These are phyloP conservation scores for Microcyclosporella mali DNA, from an alignment of 2,329 filamentous ascomycete genomes.

Conservation along the genomic window DNA sequence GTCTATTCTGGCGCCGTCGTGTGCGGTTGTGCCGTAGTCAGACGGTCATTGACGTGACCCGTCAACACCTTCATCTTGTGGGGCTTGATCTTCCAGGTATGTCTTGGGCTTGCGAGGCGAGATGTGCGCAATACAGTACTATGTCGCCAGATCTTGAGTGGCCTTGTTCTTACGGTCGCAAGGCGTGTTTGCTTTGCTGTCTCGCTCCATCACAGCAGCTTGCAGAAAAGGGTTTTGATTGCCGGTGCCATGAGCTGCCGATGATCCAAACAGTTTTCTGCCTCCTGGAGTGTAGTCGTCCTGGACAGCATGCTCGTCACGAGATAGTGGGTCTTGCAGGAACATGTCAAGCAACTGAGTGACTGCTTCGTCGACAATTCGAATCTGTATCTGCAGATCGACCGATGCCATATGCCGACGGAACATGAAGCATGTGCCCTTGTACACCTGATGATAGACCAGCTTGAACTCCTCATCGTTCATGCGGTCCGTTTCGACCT, in stretches of 20 bases:
- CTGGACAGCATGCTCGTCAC: conserved; percentile 1
- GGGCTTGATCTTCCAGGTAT: conserved; percentile 5
- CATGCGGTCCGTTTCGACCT: conserved; percentile 18
- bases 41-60: conserved; percentile 15
- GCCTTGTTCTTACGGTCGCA: conserved; percentile 3
- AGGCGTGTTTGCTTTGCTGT: conserved; percentile 15
- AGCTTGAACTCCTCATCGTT: conserved; percentile 48
- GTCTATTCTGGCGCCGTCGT: no score
- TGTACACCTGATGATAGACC: conserved; percentile 48
- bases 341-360: conserved; percentile 44
- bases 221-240: conserved; percentile 14
- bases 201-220: conserved; percentile 1
- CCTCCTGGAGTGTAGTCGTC: conserved; percentile 29
- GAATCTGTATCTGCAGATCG: conserved; percentile 36
- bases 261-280: conserved; percentile 25
- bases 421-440: conserved; percentile 44
- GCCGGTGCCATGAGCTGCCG: conserved; percentile 5
- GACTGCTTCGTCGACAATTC: conserved; percentile 42
- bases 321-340: conserved; percentile 39
- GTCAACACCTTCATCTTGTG: conserved; percentile 7
- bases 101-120: neutral
- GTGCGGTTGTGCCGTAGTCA: neutral
- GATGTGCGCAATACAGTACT: neutral
- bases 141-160: neutral
- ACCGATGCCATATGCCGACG: conserved; percentile 35